Evolutionary conservation across 164 flowering plant genomes (phyloP), one percentile per base, ranked within the genome.

Genomic region (Chimonanthus praecox): DNA sequence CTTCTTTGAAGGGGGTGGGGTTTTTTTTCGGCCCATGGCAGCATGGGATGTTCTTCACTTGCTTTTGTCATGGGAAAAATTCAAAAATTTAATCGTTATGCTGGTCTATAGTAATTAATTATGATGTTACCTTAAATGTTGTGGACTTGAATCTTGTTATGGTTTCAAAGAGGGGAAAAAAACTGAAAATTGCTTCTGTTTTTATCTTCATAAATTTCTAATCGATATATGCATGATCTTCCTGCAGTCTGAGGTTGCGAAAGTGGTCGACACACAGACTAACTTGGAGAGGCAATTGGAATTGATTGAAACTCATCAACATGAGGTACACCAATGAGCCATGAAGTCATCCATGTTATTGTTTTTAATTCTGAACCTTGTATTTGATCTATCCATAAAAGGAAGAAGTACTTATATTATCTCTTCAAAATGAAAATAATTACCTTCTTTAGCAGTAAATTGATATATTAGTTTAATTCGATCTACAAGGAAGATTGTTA

Each of bases 231-330:
- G 60, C 11, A 54, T 33, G 5, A 4, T 54, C 11, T 54, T 7
- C 45, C 16, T 47, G 67, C 82, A 92, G 98, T 87, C 84, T 81
- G 98, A 94, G 81, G 98, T 96, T 75, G 97, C 98, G 43, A 90
- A 92, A 80, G 98, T 95, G 76, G 97, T 96, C 73, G 98, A 93
- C 79, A 87, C 92, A 5, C 99, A 95, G 83, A 69, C 88, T 49
- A 81, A 73, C 71, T 82, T 95, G 85, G 99, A 95, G 82, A 81
- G 90, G 71, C 92, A 89, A 64, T 83, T 96, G 74, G 98, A 94
- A 83, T 83, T 96, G 67, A 88, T 94, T 78, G 99, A 96, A 82
- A 96, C 99, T 79, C 98, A 96, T 81, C 97, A 94, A 74, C 88
- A 87, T 66, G 99, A 96, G 92, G 99, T 96, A 83, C 65, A 67